These are phyloP conservation scores for Penicillium dipodomyicola DNA, from an alignment of 495 filamentous ascomycete species.

Conservation along the genomic window DNA sequence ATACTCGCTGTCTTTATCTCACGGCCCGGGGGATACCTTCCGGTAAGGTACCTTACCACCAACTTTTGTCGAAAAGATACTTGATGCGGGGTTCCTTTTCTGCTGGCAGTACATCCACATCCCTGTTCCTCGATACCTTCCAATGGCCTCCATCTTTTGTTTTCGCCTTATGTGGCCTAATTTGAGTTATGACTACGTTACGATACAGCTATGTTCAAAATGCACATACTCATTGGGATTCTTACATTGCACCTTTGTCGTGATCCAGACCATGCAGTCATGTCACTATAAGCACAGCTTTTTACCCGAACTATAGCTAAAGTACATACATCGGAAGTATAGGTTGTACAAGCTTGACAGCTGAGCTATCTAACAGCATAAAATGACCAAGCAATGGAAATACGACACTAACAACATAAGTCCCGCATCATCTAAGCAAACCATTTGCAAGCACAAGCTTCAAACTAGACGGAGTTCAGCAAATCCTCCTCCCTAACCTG, in stretches of 20 bases:
- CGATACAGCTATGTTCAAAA: not conserved
- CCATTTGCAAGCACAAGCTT: not conserved
- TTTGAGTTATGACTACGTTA: not conserved
- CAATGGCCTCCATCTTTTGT: not conserved
- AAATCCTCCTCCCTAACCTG: conserved; percentile 37
- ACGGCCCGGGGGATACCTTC: not conserved
- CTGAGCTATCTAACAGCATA: not conserved
- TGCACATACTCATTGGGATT: not conserved
- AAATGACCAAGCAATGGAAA: not conserved
- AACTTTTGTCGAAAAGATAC: not conserved
- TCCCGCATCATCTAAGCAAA: not conserved
- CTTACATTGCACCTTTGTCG: conserved; percentile 4
- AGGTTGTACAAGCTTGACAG: not conserved
- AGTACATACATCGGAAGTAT: not conserved
- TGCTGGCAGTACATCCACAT: not conserved
- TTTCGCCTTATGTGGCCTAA: not conserved
- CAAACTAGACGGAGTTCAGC: not conserved
- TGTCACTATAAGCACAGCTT: not conserved
- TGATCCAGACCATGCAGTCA: not conserved
- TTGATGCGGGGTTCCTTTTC: not conserved
- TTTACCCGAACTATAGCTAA: not conserved
- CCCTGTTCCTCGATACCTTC: not conserved
- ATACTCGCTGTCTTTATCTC: too few relatives aligned
- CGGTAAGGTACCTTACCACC: not conserved
- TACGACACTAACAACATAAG: too few relatives aligned